Percentiles rank a stretch among this genome's conserved stretches.
phyloP scores from a whole-genome alignment of 2,329 filamentous ascomycete species.

The Orbilia brochopaga region DNA sequence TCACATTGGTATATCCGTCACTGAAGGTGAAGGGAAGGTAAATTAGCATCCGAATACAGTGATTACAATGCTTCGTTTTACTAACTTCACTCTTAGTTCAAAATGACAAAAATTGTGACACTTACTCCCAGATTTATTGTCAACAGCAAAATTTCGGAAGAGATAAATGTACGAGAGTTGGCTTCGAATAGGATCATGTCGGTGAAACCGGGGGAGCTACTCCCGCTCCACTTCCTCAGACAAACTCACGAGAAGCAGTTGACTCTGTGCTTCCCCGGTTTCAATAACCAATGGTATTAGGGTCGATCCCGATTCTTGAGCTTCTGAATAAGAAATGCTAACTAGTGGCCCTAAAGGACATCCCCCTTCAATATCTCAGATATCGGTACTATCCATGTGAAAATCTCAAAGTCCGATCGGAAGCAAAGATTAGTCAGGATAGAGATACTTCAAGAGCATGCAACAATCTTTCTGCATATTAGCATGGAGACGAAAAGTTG shows the following conservation, averaged over 20 bases:
- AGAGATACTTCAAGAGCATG: conserved; percentile 88
- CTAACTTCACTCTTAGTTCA: conserved; percentile 65
- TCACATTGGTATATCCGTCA: conserved; percentile 85
- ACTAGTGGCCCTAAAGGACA: conserved; percentile 60
- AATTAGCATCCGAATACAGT: conserved; percentile 37
- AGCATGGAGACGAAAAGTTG: conserved; percentile 91
- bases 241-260: conserved; percentile 84
- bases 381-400: conserved; percentile 88
- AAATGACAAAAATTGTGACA: conserved; percentile 93
- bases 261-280: conserved; percentile 87
- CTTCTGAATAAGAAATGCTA: background rate
- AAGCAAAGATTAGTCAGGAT: conserved; percentile 85
- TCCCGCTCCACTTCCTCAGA: conserved; percentile 88
- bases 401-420: conserved; percentile 87
- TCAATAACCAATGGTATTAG: conserved; percentile 84
- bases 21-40: conserved; percentile 84
- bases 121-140: conserved; percentile 90
- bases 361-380: conserved; percentile 98
- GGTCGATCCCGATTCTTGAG: background rate
- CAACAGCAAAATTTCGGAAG: conserved; percentile 88
- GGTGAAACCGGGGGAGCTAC: conserved; percentile 76
- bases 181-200: conserved; percentile 74
- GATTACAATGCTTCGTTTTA: background rate
- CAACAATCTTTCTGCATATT: conserved; percentile 90
- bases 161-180: conserved; percentile 88